Evolutionary conservation across 108 stramenopile species (phyloP), one percentile per base, ranked within the genome.

Genomic region (Cyclotella choctawhatcheeana): DNA sequence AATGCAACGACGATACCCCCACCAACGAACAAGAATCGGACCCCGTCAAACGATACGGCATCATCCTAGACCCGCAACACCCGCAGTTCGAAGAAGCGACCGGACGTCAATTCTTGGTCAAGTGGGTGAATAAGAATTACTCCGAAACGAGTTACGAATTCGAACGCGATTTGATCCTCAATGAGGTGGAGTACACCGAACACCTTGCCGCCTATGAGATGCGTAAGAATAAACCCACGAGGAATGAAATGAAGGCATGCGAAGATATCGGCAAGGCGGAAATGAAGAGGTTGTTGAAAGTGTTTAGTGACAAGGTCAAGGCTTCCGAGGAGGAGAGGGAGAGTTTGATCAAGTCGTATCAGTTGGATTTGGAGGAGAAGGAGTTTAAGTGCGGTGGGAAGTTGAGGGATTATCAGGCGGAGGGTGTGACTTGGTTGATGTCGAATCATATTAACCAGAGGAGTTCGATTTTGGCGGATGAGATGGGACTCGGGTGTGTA

Each of bases 401-500:
- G 47, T 76, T 97, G 44, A 84, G 96, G 8, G 92, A 93, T 68
- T 98, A 98, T 72, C 97, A 98, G 84, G 89, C 95, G 6, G 94
- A 96, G 80, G 97, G 97, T 44, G 86, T 98, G 16, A 71, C 89
- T 29, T 98, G 96, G 95, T 80, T 99, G 71, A 64, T 93, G 71
- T 79, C 89, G 0, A 94, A 94, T 70, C 85, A 85, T 65, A 40
- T 91, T 43, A 94, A 95, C 63, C 58, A 67, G 18, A 86, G 95
- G 13, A 81, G 79, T 21, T 92, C 86, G 33, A 95, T 99, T 62
- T 67, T 99, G 30, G 98, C 98, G 0, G 98, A 97, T 75, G 98
- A 98, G 72, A 97, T 98, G 97, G 98, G 97, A 31, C 75, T 93
- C 31, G 95, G 97, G 58, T 93, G 79, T 74, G 76, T 55, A n/a